phyloP scores from a whole-genome alignment of 2,329 filamentous ascomycete species.

The Colletotrichum sublineola region DNA sequence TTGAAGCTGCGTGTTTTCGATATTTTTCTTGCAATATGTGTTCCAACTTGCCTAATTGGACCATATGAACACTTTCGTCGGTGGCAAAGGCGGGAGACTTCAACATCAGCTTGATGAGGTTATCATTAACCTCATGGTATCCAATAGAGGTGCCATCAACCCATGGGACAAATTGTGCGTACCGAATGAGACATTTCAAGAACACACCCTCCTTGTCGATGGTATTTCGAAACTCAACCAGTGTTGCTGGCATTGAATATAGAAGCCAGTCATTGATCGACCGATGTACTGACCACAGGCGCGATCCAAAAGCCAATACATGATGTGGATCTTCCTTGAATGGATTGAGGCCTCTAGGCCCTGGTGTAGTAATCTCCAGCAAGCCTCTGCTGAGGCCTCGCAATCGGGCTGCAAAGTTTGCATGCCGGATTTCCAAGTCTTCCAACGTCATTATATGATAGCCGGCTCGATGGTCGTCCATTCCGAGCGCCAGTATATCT shows the following conservation, averaged over 20 bases:
- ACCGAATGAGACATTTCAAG: neutral
- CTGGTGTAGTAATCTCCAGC: neutral
- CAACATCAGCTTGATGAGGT: neutral
- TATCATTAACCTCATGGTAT: fast-evolving
- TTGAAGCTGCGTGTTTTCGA: neutral
- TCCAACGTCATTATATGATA: neutral
- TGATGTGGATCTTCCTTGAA: neutral
- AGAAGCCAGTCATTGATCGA: neutral
- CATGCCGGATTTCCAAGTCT: neutral
- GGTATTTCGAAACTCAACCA: neutral
- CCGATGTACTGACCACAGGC: neutral
- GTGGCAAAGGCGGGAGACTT: neutral
- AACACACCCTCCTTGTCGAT: neutral
- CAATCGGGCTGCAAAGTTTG: neutral
- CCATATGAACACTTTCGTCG: neutral
- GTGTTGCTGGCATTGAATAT: neutral
- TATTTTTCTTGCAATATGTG: neutral
- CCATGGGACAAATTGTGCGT: neutral
- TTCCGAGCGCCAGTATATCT: neutral
- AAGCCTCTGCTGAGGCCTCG: neutral
- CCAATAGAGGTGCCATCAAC: neutral
- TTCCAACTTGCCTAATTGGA: neutral
- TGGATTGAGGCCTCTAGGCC: neutral
- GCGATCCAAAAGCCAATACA: neutral
- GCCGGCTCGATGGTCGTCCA: neutral